Percentiles rank a stretch among this genome's conserved stretches.
Conservation (phyloP, 352 stramenopile genomes). For the Heterotrichella gracilis region DNA sequence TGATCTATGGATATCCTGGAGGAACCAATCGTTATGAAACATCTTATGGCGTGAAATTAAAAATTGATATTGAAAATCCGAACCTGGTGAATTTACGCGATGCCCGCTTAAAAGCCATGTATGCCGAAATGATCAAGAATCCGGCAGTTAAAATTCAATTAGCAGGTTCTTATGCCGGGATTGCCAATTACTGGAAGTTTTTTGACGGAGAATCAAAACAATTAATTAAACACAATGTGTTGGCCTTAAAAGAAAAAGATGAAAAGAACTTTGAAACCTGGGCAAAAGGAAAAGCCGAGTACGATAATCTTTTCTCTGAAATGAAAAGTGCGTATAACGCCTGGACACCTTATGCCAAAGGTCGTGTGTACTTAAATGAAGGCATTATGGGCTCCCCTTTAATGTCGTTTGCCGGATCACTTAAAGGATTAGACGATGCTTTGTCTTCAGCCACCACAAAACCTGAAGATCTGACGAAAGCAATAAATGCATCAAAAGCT, state of each 20-base stretch:
- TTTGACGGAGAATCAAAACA: not conserved
- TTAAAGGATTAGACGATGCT: not conserved
- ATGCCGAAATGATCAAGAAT: not conserved
- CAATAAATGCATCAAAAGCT: not conserved
- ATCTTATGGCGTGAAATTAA: slow-evolving; percentile 1
- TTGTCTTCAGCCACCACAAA: not conserved
- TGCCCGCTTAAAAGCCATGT: not conserved
- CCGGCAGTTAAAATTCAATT: not conserved
- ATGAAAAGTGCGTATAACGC: not conserved
- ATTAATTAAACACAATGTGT: slow-evolving; percentile 6
- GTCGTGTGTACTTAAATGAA: not conserved
- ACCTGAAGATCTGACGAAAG: not conserved
- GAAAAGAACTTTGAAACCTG: not conserved
- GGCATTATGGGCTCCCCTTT: not conserved
- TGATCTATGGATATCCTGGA: not conserved
- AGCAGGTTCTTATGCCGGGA: not conserved
- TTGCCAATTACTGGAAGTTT: not conserved
- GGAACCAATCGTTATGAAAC: not conserved
- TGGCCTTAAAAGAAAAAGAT: not conserved
- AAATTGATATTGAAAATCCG: not conserved
- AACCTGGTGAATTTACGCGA: not conserved
- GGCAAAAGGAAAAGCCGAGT: not conserved
- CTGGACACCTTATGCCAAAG: not conserved
- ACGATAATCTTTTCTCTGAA: not conserved
- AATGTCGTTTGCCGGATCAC: not conserved